phyloP scores from a whole-genome alignment of 768 basidiomycete species.

The Dictyophora rubrovolvata region DNA sequence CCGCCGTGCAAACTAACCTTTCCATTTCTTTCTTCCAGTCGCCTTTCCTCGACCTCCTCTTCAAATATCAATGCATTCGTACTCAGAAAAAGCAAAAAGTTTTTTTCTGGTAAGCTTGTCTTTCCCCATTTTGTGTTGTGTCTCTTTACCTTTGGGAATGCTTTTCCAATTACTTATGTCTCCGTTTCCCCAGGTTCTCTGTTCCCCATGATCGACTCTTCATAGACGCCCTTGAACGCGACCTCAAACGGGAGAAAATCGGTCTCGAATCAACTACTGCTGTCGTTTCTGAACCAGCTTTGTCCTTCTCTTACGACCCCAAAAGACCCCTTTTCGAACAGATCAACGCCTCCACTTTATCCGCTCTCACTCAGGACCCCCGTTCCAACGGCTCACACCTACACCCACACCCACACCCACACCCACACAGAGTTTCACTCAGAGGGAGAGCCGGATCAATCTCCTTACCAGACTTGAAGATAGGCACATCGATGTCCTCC shows the following conservation, averaged over 20 bases:
- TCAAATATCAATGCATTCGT: conserved; percentile 94
- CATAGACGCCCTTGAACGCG: conserved; percentile 91
- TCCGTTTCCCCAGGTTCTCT: conserved; percentile 59
- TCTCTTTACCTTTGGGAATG: background rate
- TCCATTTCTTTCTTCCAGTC: conserved; percentile 40
- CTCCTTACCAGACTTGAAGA: background rate
- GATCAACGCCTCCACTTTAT: conserved; percentile 30
- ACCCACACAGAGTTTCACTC: background rate
- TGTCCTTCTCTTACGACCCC: conserved; percentile 82
- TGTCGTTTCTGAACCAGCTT: conserved; percentile 69
- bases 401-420: background rate
- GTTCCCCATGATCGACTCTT: conserved; percentile 96
- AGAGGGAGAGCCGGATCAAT: background rate
- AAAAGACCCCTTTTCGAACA: conserved; percentile 83
- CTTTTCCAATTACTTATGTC: conserved; percentile 2
- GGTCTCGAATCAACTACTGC: conserved; percentile 77
- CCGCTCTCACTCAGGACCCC: background rate
- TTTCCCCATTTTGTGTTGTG: background rate
- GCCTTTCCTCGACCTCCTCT: conserved; percentile 84
- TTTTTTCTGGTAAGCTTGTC: conserved; percentile 76
- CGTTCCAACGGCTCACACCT: background rate
- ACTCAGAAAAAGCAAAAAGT: conserved; percentile 99
- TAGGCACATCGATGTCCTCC: background rate
- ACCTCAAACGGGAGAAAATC: conserved; percentile 92
- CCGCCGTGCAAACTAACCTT: background rate